A percentile compares a stretch with the other conserved stretches of the same genome.
Evolutionary conservation across 176 grass and related monocot species (phyloP).

Genomic region (Triticum timopheevii): DNA sequence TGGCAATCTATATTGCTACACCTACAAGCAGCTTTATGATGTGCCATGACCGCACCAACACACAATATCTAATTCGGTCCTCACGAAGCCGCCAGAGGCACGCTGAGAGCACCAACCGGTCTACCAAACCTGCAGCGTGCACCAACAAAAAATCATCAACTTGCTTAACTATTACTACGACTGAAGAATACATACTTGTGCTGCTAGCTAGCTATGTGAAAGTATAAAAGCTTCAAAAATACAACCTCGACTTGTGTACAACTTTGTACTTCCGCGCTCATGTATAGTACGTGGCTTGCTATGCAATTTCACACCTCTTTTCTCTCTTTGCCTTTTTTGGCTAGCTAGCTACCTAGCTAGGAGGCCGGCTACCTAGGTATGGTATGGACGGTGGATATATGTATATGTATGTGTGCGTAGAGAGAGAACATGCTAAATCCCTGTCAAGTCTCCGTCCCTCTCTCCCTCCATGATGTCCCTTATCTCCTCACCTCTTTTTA

Average conservation of each 20-base stretch:
- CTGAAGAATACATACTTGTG: too few species aligned
- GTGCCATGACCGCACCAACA: too few species aligned
- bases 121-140: too few species aligned
- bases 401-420: conserved; percentile 14
- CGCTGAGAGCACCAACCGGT: too few species aligned
- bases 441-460: conserved; percentile 50
- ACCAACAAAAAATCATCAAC: too few species aligned
- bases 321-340: conserved; percentile 14
- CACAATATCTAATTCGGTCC: too few species aligned
- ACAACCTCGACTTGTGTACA: background rate
- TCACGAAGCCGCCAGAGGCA: too few species aligned
- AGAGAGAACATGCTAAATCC: conserved; percentile 51
- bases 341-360: background rate
- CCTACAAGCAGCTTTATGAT: too few species aligned
- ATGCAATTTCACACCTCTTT: background rate
- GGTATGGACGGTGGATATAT: conserved; percentile 37
- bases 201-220: too few species aligned
- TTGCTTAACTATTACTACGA: too few species aligned
- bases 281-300: background rate
- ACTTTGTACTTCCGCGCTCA: too few species aligned
- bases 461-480: conserved; percentile 49
- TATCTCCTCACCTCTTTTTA: conserved; percentile 57
- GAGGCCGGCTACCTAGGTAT: conserved; percentile 25
- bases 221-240: background rate
- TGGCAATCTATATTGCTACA: too few species aligned